phyloP scores from a whole-genome alignment of 2,329 filamentous ascomycete genomes.

The Aureobasidium sp. region DNA sequence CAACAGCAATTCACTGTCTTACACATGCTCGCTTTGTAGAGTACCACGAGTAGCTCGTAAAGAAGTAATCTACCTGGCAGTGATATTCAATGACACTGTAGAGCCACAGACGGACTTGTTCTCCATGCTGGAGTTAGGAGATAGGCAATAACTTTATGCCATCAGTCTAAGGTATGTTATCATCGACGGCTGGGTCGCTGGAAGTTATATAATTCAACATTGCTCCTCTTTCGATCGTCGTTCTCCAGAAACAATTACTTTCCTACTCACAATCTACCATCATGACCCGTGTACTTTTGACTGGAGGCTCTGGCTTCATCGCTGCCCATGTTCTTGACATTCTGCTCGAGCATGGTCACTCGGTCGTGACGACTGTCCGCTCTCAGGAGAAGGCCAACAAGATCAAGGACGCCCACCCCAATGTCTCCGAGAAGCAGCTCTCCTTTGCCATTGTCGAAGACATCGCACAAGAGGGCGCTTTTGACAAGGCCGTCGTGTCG shows the following conservation, averaged over 20 bases:
- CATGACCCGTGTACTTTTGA: slow-evolving; percentile 30
- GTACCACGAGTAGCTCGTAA: not conserved
- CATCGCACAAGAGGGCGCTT: slow-evolving; percentile 61
- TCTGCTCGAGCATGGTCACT: slow-evolving; percentile 44
- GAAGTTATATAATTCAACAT: not conserved
- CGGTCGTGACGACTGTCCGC: slow-evolving; percentile 55
- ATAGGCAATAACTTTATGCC: not conserved
- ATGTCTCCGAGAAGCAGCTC: slow-evolving; percentile 47
- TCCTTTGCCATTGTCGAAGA: slow-evolving; percentile 63
- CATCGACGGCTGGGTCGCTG: not conserved
- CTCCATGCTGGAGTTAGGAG: not conserved
- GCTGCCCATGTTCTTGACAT: slow-evolving; percentile 56
- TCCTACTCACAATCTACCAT: not conserved
- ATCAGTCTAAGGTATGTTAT: slow-evolving; percentile 5
- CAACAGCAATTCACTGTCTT: not conserved
- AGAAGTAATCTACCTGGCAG: not conserved
- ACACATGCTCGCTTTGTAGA: too few relatives aligned
- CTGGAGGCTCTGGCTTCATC: slow-evolving; percentile 55
- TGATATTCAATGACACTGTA: not conserved
- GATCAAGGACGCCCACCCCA: slow-evolving; percentile 48
- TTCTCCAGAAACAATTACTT: not conserved
- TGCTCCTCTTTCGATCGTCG: not conserved
- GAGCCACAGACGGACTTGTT: not conserved
- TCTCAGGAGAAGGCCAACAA: slow-evolving; percentile 54
- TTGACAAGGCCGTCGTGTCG: slow-evolving; percentile 52